phyloP scores from a whole-genome alignment of 202 grass and related monocot genomes.

The Hordeum pubiflorum region DNA sequence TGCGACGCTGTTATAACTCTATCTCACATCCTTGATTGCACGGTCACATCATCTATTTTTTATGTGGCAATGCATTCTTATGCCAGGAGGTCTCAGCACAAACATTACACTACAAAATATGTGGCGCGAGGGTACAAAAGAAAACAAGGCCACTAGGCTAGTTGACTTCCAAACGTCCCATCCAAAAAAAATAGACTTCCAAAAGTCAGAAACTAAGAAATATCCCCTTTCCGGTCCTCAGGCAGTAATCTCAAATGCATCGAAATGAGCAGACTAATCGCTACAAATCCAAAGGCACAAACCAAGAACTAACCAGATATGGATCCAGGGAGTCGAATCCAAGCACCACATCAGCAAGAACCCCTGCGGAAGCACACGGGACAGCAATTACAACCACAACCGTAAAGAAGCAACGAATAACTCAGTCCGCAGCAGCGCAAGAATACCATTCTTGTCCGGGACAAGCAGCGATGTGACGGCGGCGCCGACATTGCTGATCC shows the following conservation, averaged over 20 bases:
- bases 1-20: too few species aligned
- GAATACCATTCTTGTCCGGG: slow-evolving; percentile 40
- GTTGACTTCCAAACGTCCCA: slow-evolving; percentile 10
- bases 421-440: not conserved
- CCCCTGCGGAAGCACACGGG: slow-evolving; percentile 19
- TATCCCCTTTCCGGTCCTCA: not conserved
- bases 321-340: slow-evolving; percentile 68
- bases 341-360: slow-evolving; percentile 67
- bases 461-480: slow-evolving; percentile 49
- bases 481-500: slow-evolving; percentile 61
- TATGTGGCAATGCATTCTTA: not conserved
- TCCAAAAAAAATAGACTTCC: not conserved
- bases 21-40: not conserved
- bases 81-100: not conserved
- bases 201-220: slow-evolving; percentile 17
- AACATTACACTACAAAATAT: not conserved
- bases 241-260: not conserved
- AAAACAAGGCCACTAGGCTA: not conserved
- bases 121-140: not conserved
- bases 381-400: not conserved
- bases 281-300: not conserved
- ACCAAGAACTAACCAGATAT: slow-evolving; percentile 43
- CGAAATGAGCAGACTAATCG: not conserved
- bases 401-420: not conserved
- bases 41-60: not conserved